These are phyloP conservation scores for Pythium volutum DNA, from an alignment of 352 stramenopile genomes.

Conservation along the genomic window DNA sequence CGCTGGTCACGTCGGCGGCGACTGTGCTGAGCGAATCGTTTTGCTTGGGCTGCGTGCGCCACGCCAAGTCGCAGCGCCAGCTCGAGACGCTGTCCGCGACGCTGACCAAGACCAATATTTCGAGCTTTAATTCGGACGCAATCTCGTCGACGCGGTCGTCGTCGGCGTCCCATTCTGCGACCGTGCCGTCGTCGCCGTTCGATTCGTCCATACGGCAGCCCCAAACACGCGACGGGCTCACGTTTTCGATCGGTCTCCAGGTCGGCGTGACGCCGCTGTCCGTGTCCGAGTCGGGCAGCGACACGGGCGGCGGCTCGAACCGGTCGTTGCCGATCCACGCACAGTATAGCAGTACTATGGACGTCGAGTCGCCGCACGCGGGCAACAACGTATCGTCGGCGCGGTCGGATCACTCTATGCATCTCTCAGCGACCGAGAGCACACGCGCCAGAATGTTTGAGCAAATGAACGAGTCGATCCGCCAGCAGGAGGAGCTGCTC, in stretches of 20 bases:
- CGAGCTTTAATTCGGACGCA: background rate
- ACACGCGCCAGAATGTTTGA: slow-evolving; percentile 16
- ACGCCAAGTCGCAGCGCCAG: slow-evolving; percentile 17
- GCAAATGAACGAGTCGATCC: slow-evolving; percentile 27
- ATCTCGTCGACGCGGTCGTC: no score
- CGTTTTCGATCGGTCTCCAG: slow-evolving; percentile 18
- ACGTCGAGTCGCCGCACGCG: background rate
- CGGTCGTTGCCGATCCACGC: slow-evolving; percentile 1
- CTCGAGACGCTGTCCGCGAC: slow-evolving; percentile 15
- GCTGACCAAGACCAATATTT: slow-evolving; percentile 24
- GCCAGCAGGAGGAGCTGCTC: slow-evolving; percentile 27
- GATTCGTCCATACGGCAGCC: background rate
- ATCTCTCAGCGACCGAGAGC: background rate
- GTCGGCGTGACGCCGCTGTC: slow-evolving; percentile 18
- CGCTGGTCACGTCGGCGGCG: slow-evolving; percentile 7
- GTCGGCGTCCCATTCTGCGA: slow-evolving; percentile 10
- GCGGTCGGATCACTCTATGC: background rate
- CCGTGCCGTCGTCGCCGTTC: slow-evolving; percentile 1
- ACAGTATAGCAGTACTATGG: background rate
- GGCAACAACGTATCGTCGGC: slow-evolving; percentile 9
- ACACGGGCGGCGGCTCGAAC: slow-evolving; percentile 9
- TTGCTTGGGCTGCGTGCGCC: slow-evolving; percentile 24
- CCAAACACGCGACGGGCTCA: slow-evolving; percentile 1
- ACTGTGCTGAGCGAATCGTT: slow-evolving; percentile 21
- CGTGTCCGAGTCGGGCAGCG: slow-evolving; percentile 16